Conservation (phyloP, 768 basidiomycete genomes). For the Cystofilobasidium ferigula region DNA sequence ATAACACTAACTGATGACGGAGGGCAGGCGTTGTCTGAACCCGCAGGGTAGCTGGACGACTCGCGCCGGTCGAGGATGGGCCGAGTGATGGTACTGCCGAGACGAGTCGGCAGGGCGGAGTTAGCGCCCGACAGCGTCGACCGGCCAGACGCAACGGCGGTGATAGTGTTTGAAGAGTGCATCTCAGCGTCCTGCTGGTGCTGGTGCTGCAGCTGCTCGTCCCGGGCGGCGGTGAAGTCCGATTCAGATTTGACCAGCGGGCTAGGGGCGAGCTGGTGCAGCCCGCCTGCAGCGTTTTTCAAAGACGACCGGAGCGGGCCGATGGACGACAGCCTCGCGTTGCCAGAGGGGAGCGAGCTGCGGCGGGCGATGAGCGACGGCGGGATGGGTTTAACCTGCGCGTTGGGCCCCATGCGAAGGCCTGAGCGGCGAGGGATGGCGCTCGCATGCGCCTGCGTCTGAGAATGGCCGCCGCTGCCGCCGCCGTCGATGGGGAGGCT, state of each 20-base stretch:
- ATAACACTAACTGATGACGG: too few species aligned
- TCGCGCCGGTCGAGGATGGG: not conserved
- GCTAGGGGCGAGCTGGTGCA: not conserved
- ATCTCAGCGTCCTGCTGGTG: not conserved
- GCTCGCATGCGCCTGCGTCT: not conserved
- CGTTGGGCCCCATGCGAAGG: not conserved
- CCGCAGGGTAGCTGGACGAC: not conserved
- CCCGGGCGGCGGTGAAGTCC: not conserved
- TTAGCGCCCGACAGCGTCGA: too few species aligned
- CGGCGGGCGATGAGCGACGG: constrained; percentile 11
- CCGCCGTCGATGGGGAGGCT: not conserved
- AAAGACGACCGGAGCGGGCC: not conserved
- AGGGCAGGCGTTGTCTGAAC: too few species aligned
- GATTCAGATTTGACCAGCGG: not conserved
- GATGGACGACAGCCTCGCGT: not conserved
- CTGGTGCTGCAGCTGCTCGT: constrained; percentile 2
- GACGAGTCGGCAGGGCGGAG: not conserved
- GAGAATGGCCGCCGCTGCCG: not conserved
- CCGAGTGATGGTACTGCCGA: not conserved
- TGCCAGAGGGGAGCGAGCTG: constrained; percentile 2
- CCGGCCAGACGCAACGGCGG: too few species aligned
- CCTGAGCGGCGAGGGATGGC: too few species aligned
- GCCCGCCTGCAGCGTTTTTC: not conserved
- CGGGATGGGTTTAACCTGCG: not conserved
- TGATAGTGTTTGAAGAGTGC: too few species aligned